Percentiles rank a stretch among this genome's conserved stretches.
These are phyloP conservation scores for Capsicum baccatum DNA, from an alignment of 257 asterid species.

Conservation along the genomic window DNA sequence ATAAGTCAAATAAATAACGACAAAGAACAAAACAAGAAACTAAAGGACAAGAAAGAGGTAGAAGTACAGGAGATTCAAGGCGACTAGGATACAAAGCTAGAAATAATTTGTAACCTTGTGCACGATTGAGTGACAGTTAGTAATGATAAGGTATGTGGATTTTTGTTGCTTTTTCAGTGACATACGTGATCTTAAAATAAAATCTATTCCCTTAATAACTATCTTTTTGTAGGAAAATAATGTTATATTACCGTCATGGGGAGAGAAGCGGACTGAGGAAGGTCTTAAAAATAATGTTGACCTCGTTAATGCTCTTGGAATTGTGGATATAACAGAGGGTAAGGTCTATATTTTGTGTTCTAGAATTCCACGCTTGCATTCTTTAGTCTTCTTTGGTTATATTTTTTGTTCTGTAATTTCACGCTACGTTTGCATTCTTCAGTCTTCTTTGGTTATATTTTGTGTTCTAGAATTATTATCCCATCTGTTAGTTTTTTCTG, in stretches of 20 bases:
- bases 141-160: slow-evolving; percentile 65
- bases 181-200: not conserved
- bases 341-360: not conserved
- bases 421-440: not conserved
- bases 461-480: not conserved
- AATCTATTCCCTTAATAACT: not conserved
- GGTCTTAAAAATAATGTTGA: too few relatives aligned
- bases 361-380: not conserved
- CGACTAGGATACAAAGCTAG: slow-evolving; percentile 21
- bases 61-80: slow-evolving; percentile 80
- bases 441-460: not conserved
- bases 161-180: slow-evolving; percentile 20
- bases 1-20: not conserved
- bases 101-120: too few relatives aligned
- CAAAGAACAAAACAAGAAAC: slow-evolving; percentile 63
- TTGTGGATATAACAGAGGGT: slow-evolving; percentile 58
- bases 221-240: slow-evolving; percentile 60
- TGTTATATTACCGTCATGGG: slow-evolving; percentile 72
- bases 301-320: too few relatives aligned
- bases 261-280: slow-evolving; percentile 64
- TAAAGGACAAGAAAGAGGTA: slow-evolving; percentile 35
- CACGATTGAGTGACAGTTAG: slow-evolving; percentile 38
- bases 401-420: not conserved
- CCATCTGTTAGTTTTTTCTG: not conserved
- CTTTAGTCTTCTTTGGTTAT: not conserved